These are phyloP conservation scores for Oxyria digyna DNA, from an alignment of 148 eudicot genomes.

Conservation along the genomic window DNA sequence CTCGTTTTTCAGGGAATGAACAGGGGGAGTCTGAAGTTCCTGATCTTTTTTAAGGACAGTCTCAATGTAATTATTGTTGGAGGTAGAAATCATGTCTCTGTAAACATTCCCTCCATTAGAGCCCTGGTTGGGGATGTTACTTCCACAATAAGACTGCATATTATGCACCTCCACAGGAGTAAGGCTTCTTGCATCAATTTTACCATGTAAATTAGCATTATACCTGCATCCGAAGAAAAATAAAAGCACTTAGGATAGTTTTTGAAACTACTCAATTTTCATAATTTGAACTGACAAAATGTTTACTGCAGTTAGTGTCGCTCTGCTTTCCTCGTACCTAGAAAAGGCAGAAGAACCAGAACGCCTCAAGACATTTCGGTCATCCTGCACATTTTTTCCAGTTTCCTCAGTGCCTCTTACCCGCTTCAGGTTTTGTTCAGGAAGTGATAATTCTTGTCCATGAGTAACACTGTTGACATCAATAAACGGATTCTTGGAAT, in stretches of 20 bases:
- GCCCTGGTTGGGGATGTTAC: constrained; percentile 21
- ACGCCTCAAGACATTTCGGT: constrained; percentile 25
- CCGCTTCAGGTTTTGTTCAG: constrained; percentile 30
- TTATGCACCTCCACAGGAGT: constrained; percentile 15
- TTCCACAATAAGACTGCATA: constrained; percentile 21
- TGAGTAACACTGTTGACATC: constrained; percentile 11
- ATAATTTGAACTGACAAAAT: background rate
- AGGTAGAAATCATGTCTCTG: constrained; percentile 26
- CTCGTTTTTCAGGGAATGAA: constrained; percentile 12
- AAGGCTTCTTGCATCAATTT: constrained; percentile 17
- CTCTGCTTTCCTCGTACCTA: constrained; percentile 16
- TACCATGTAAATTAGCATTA: constrained; percentile 24
- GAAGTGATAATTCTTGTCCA: constrained; percentile 10
- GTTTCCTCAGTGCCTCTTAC: constrained; percentile 18
- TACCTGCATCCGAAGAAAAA: constrained; percentile 23
- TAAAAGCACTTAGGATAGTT: background rate
- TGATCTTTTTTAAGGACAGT: constrained; percentile 6
- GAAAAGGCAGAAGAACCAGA: constrained; percentile 46
- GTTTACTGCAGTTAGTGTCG: background rate
- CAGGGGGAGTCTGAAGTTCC: constrained; percentile 22
- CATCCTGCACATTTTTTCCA: constrained; percentile 22
- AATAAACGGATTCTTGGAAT: constrained; percentile 11
- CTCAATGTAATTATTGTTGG: constrained; percentile 14
- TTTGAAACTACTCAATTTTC: background rate
- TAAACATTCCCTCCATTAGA: constrained; percentile 22